Conservation (phyloP, 257 asterid species). For the Orobanche coerulescens region DNA sequence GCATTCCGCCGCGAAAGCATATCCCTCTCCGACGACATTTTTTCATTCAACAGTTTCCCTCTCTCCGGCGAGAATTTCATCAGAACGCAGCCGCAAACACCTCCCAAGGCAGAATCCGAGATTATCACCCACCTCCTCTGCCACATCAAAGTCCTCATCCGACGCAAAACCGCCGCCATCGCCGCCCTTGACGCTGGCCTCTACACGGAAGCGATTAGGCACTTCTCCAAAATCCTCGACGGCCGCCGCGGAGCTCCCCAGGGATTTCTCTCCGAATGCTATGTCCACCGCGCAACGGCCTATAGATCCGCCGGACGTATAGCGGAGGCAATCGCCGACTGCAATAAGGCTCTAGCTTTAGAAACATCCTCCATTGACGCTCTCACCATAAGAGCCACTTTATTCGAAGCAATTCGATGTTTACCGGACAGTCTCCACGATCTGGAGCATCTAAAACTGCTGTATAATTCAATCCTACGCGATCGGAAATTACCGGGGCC, state of each 20-base stretch:
- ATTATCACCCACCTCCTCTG: conserved; percentile 56
- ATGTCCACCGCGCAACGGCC: conserved; percentile 57
- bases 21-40: conserved; percentile 76
- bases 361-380: conserved; percentile 80
- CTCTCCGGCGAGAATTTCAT: conserved; percentile 29
- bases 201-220: conserved; percentile 55
- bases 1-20: conserved; percentile 88
- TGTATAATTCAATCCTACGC: conserved; percentile 72
- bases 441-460: conserved; percentile 78
- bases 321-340: conserved; percentile 70
- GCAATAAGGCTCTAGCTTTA: conserved; percentile 69
- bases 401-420: conserved; percentile 69
- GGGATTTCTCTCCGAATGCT: conserved; percentile 61
- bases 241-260: conserved; percentile 76
- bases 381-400: conserved; percentile 57
- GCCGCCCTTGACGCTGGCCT: conserved; percentile 73
- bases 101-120: conserved; percentile 49
- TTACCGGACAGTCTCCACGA: conserved; percentile 88
- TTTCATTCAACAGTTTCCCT: conserved; percentile 49
- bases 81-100: conserved; percentile 29
- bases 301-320: conserved; percentile 48
- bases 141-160: conserved; percentile 63
- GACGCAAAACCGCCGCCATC: conserved; percentile 68
- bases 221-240: conserved; percentile 67
- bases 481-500: conserved; percentile 81